Evolutionary conservation across 257 asterid species (phyloP).

Genomic region (Henckelia pumila): DNA sequence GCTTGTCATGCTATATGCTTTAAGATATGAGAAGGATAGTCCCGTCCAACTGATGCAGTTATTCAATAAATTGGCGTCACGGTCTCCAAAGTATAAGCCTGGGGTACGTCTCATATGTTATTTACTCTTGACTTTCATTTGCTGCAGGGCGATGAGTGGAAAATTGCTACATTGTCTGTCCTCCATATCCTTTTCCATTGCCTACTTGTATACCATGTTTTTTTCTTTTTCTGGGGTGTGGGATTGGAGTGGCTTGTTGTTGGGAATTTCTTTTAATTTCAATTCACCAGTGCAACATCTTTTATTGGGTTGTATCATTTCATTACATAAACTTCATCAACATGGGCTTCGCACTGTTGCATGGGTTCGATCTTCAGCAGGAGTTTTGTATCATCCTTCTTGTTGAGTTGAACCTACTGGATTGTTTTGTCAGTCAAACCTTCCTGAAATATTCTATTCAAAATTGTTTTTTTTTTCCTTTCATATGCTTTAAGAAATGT

Average conservation of each 20-base stretch:
- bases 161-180: conserved; percentile 4
- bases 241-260: background rate
- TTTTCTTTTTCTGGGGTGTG: background rate
- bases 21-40: conserved; percentile 97
- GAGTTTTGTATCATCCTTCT: background rate
- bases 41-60: conserved; percentile 98
- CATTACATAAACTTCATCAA: background rate
- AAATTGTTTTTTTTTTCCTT: background rate
- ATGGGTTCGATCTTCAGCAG: background rate
- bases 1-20: conserved; percentile 87
- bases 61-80: conserved; percentile 89
- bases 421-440: background rate
- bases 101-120: conserved; percentile 56
- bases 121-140: conserved; percentile 14
- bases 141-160: conserved; percentile 4
- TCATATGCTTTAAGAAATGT: background rate
- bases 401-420: conserved; percentile 1
- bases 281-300: background rate
- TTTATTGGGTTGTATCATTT: background rate
- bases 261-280: background rate
- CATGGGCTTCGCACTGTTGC: background rate
- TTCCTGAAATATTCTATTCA: background rate
- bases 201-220: conserved; percentile 3
- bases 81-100: conserved; percentile 91
- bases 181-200: conserved; percentile 18